Conservation (phyloP, 1,284 basidiomycete species). For the Cryptococcus sp. region DNA sequence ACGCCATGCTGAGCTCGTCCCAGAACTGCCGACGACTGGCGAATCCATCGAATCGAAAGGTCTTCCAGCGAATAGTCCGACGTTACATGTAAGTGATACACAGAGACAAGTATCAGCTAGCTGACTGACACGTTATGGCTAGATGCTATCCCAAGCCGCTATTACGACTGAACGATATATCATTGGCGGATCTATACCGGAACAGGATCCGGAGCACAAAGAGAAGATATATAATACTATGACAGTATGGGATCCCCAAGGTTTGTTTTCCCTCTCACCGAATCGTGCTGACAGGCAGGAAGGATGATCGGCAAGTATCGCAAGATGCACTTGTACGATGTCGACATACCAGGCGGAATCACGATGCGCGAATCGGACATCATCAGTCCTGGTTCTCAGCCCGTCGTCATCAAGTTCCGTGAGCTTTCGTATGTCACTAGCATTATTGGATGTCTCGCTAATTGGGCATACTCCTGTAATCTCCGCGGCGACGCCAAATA, state of each 20-base stretch:
- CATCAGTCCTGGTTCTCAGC: constrained; percentile 50
- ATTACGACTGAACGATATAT: constrained; percentile 10
- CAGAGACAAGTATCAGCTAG: no score
- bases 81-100: no score
- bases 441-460: background rate
- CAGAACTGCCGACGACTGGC: background rate
- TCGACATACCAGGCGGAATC: constrained; percentile 56
- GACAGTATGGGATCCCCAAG: constrained; percentile 67
- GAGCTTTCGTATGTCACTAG: constrained; percentile 4
- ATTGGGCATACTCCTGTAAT: background rate
- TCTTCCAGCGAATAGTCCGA: background rate
- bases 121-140: background rate
- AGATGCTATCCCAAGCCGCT: constrained; percentile 20
- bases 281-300: constrained; percentile 20
- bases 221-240: constrained; percentile 62
- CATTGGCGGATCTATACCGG: constrained; percentile 24
- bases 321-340: constrained; percentile 58
- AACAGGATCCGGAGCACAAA: constrained; percentile 7
- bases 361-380: constrained; percentile 51
- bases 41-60: background rate
- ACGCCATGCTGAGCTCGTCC: constrained; percentile 17
- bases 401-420: constrained; percentile 55
- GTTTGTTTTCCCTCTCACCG: constrained; percentile 11
- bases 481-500: background rate
- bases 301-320: constrained; percentile 54